Conservation (phyloP, 345 rosid species). For the Pugionium cornutum region DNA sequence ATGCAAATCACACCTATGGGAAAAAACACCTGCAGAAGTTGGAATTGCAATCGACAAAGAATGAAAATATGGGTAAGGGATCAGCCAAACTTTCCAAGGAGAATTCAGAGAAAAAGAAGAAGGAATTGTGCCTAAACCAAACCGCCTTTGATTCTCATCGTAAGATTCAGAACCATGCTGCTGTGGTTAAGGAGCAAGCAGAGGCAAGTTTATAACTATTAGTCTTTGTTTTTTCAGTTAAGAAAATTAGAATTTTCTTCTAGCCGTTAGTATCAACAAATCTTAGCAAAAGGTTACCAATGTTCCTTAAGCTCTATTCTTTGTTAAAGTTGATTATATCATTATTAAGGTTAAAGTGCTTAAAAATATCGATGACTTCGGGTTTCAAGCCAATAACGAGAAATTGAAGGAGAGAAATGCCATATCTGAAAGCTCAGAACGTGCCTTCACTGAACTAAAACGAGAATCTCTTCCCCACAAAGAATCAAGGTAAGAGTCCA, state of each 20-base stretch:
- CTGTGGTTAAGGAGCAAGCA: constrained; percentile 12
- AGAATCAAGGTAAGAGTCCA: constrained; percentile 21
- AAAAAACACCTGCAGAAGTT: constrained; percentile 22
- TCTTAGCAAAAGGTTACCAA: too few species aligned
- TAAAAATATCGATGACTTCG: neutral
- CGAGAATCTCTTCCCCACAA: constrained; percentile 8
- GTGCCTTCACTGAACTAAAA: constrained; percentile 14
- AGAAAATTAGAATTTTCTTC: neutral
- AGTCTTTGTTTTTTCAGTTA: neutral
- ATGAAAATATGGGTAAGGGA: constrained; percentile 1
- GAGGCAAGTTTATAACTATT: constrained; percentile 27
- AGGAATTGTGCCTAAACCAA: constrained; percentile 7
- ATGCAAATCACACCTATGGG: constrained; percentile 30
- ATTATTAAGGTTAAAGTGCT: neutral
- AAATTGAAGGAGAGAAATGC: constrained; percentile 21
- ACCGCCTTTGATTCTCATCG: constrained; percentile 10
- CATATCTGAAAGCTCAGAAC: neutral
- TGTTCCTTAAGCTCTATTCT: neutral
- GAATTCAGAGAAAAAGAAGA: constrained; percentile 12
- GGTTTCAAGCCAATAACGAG: constrained; percentile 1
- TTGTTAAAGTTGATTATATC: neutral
- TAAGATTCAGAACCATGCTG: constrained; percentile 4
- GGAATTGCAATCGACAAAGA: constrained; percentile 12
- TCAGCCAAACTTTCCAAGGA: constrained; percentile 16
- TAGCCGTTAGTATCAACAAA: too few species aligned